A percentile compares a stretch with the other conserved stretches of the same genome.
These are phyloP conservation scores for Eucalyptus coolabah DNA, from an alignment of 345 rosid genomes.

Conservation along the genomic window DNA sequence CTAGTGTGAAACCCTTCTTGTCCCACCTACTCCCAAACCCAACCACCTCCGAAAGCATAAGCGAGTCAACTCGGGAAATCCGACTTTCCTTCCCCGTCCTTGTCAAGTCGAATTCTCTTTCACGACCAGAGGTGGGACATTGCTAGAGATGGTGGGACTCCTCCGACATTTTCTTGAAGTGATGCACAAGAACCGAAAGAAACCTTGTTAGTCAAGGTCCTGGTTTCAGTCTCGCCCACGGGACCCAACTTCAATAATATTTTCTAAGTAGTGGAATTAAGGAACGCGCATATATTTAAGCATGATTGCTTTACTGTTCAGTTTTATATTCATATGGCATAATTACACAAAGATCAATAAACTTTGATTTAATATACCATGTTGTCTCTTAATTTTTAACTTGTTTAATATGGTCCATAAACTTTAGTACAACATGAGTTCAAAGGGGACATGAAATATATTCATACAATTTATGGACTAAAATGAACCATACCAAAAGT, in stretches of 20 bases:
- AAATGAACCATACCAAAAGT: too few species aligned
- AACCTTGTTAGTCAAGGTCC: background rate
- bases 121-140: background rate
- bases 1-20: background rate
- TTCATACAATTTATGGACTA: too few species aligned
- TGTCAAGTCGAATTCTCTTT: background rate
- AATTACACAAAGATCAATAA: background rate
- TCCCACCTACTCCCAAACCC: background rate
- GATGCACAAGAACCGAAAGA: background rate
- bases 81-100: background rate
- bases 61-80: background rate
- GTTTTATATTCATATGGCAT: background rate
- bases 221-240: background rate
- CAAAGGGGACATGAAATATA: too few species aligned
- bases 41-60: background rate
- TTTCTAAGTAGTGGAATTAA: background rate
- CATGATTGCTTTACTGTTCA: background rate
- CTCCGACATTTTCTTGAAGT: background rate
- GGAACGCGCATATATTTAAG: background rate
- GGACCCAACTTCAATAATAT: background rate
- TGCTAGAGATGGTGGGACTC: background rate
- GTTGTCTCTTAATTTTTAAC: fast-evolving
- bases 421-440: background rate
- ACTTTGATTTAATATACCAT: background rate
- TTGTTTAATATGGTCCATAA: background rate